Conservation (phyloP, 441 rosid species). For the Populus hybrid region DNA sequence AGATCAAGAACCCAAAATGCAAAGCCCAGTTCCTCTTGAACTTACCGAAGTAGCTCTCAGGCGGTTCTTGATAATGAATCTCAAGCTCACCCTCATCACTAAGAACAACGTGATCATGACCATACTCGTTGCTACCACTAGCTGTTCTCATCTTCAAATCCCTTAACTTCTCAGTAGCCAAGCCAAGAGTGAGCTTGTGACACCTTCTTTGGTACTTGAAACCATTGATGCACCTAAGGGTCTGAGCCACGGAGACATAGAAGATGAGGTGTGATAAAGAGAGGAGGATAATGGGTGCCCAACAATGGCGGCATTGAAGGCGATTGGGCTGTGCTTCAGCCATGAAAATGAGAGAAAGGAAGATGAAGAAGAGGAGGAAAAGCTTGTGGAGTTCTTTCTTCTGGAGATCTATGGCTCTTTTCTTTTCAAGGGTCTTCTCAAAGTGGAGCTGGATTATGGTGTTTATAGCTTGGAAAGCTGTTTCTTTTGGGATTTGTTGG, state of each 20-base stretch:
- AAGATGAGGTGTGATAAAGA: constrained; percentile 81
- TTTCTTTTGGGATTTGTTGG: constrained; percentile 64
- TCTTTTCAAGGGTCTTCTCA: constrained; percentile 91
- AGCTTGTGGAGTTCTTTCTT: constrained; percentile 90
- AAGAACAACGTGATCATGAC: constrained; percentile 30
- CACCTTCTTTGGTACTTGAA: constrained; percentile 92
- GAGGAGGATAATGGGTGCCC: constrained; percentile 71
- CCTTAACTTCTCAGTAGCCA: constrained; percentile 82
- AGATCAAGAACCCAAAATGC: constrained; percentile 83
- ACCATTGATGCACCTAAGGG: constrained; percentile 87
- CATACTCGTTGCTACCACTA: constrained; percentile 15
- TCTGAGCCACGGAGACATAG: constrained; percentile 91
- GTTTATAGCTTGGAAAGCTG: constrained; percentile 85
- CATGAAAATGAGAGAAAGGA: constrained; percentile 58
- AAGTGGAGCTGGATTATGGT: constrained; percentile 92
- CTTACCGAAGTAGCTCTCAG: constrained; percentile 84
- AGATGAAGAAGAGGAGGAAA: constrained; percentile 38
- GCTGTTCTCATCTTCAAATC: constrained; percentile 56
- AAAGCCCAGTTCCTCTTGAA: constrained; percentile 96
- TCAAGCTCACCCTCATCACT: constrained; percentile 46
- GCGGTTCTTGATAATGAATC: constrained; percentile 84
- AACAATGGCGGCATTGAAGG: constrained; percentile 90
- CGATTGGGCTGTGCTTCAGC: constrained; percentile 53
- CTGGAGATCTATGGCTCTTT: constrained; percentile 86
- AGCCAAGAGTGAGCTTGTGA: constrained; percentile 88